Evolutionary conservation across 78 protist species (phyloP).

Genomic region (Capsaspora owczarzaki): DNA sequence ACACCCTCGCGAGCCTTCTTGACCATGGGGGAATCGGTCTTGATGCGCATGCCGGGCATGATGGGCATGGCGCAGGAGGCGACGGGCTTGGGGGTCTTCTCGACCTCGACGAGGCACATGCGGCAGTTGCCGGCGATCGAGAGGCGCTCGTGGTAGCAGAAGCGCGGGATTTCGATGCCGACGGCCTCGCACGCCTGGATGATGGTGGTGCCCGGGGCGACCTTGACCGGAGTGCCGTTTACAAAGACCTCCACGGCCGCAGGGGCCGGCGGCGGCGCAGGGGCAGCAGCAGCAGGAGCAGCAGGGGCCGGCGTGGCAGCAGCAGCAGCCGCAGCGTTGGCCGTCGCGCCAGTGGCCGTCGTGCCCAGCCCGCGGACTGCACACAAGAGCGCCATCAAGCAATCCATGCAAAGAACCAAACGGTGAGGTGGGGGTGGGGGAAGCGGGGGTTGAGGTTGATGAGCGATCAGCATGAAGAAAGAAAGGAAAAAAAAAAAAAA

Average conservation of each 20-base stretch:
- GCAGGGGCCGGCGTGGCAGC: too few relatives aligned
- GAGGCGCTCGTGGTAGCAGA: conserved; percentile 76
- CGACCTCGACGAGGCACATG: conserved; percentile 82
- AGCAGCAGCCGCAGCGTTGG: too few relatives aligned
- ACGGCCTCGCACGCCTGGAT: conserved; percentile 49
- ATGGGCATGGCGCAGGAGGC: conserved; percentile 76
- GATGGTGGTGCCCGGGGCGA: conserved; percentile 25
- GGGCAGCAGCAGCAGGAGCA: too few relatives aligned
- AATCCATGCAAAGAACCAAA: too few relatives aligned
- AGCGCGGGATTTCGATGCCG: conserved; percentile 71
- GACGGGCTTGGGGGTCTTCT: conserved; percentile 60
- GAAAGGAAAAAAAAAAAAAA: too few relatives aligned
- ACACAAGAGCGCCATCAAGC: too few relatives aligned
- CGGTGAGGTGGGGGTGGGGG: too few relatives aligned
- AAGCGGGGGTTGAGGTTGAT: too few relatives aligned
- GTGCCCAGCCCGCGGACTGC: too few relatives aligned
- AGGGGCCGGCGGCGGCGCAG: not conserved
- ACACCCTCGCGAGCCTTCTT: conserved; percentile 77
- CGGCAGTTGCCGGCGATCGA: conserved; percentile 85
- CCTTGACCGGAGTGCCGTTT: conserved; percentile 16
- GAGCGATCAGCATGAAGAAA: too few relatives aligned
- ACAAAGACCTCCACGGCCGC: conserved; percentile 14
- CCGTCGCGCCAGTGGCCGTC: too few relatives aligned
- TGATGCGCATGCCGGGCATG: conserved; percentile 58
- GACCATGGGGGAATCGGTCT: conserved; percentile 44